A percentile compares a stretch with the other conserved stretches of the same genome.
These are phyloP conservation scores for Heterobasidion annosum DNA, from an alignment of 1,284 basidiomycete genomes.

Conservation along the genomic window DNA sequence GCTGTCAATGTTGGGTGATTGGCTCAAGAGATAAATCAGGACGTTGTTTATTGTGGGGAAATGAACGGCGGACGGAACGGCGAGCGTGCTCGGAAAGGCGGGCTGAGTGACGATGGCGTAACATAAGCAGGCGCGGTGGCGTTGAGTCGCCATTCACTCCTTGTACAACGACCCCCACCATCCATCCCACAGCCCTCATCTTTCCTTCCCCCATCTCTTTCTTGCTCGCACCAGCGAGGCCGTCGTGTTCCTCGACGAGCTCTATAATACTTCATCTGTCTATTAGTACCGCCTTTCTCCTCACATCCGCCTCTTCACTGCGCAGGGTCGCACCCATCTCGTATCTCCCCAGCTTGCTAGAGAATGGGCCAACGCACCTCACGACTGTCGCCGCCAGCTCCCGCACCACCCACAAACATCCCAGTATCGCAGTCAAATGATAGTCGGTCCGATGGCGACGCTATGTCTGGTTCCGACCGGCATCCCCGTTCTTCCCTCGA, in stretches of 20 bases:
- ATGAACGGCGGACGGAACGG: no score
- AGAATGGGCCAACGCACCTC: constrained; percentile 1
- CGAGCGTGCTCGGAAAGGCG: not conserved
- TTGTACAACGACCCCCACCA: not conserved
- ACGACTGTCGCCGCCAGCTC: not conserved
- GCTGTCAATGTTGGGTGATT: no score
- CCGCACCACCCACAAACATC: not conserved
- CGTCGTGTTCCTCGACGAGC: not conserved
- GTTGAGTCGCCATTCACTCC: not conserved
- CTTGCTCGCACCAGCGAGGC: not conserved
- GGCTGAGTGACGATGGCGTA: not conserved
- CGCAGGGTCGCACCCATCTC: constrained; percentile 1
- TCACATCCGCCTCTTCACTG: not conserved
- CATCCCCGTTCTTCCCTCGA: not conserved
- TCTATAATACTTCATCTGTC: not conserved
- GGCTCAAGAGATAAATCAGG: no score
- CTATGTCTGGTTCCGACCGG: not conserved
- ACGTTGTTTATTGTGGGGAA: no score
- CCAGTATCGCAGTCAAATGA: not conserved
- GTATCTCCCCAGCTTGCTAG: not conserved
- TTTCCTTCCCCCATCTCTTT: not conserved
- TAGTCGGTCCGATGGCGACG: not conserved
- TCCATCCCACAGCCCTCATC: not conserved
- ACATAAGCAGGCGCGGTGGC: not conserved
- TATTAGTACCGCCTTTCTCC: not conserved